Conservation (phyloP, 306 rosid genomes). For the Lithocarpus polystachyus region DNA sequence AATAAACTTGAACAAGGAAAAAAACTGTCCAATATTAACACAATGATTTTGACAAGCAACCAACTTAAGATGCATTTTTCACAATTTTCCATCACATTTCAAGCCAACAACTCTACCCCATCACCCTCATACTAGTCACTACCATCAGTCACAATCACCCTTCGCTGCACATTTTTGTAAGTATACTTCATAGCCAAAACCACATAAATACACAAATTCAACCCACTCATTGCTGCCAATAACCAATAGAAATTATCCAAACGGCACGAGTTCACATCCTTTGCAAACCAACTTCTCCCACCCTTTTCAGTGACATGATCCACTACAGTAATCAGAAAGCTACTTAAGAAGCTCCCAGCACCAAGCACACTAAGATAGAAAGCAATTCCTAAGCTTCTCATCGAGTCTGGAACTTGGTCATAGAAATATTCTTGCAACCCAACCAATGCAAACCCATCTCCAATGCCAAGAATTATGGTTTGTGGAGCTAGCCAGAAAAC, state of each 20-base stretch:
- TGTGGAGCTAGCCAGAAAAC: slow-evolving; percentile 51
- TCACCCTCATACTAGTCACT: neutral
- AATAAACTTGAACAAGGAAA: too few species aligned
- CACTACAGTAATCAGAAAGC: slow-evolving; percentile 42
- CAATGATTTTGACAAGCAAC: neutral
- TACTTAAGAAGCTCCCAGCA: slow-evolving; percentile 40
- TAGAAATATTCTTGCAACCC: slow-evolving; percentile 54
- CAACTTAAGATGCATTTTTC: neutral
- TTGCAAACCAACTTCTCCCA: slow-evolving; percentile 43
- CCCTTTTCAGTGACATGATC: slow-evolving; percentile 31
- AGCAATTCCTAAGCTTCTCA: slow-evolving; percentile 52
- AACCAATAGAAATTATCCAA: slow-evolving; percentile 48
- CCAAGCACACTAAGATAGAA: slow-evolving; percentile 51
- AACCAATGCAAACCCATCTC: slow-evolving; percentile 34
- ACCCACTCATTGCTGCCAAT: slow-evolving; percentile 24
- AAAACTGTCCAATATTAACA: neutral
- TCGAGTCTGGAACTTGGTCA: slow-evolving; percentile 48
- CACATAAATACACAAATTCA: slow-evolving; percentile 29
- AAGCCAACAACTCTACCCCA: slow-evolving; percentile 19
- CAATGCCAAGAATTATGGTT: slow-evolving; percentile 33
- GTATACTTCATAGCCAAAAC: slow-evolving; percentile 34
- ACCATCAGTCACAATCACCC: neutral
- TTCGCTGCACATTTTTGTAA: slow-evolving; percentile 33
- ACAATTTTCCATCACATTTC: neutral
- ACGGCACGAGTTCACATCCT: slow-evolving; percentile 40